Conservation (phyloP, 257 asterid species). For the Ophiorrhiza pumila region DNA sequence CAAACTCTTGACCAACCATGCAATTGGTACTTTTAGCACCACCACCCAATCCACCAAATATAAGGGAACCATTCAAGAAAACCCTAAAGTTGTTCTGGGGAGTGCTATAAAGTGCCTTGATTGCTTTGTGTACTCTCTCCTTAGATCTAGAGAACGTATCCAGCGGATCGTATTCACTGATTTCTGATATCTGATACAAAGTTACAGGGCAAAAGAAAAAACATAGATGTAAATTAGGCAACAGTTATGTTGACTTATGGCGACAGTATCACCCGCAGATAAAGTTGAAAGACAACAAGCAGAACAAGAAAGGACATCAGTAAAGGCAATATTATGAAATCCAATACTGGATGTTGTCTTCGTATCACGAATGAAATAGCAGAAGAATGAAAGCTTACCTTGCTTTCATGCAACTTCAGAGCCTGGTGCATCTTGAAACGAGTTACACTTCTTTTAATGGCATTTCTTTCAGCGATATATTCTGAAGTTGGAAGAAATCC, state of each 20-base stretch:
- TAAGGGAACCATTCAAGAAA: constrained; percentile 74
- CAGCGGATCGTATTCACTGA: constrained; percentile 82
- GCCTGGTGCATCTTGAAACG: constrained; percentile 95
- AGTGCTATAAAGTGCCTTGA: constrained; percentile 55
- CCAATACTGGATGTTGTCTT: not conserved
- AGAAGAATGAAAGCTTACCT: constrained; percentile 36
- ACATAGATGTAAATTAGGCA: not conserved
- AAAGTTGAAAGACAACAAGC: not conserved
- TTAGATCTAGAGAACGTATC: constrained; percentile 83
- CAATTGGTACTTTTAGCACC: constrained; percentile 37
- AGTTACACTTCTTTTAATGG: constrained; percentile 55
- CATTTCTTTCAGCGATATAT: constrained; percentile 65
- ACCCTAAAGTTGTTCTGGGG: constrained; percentile 97
- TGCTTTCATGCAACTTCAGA: constrained; percentile 62
- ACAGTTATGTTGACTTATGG: not conserved
- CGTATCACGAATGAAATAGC: not conserved
- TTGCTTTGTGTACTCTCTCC: constrained; percentile 66
- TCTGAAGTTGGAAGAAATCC: constrained; percentile 82
- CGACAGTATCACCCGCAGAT: not conserved
- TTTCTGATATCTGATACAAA: constrained; percentile 57
- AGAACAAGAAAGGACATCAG: not conserved
- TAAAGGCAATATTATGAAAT: not conserved
- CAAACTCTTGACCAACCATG: constrained; percentile 50
- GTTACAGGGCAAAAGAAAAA: constrained; percentile 4
- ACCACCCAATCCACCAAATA: constrained; percentile 79